Evolutionary conservation across 495 filamentous ascomycete genomes (phyloP), one percentile per base, ranked within the genome.

Genomic region (Zalerion maritima): DNA sequence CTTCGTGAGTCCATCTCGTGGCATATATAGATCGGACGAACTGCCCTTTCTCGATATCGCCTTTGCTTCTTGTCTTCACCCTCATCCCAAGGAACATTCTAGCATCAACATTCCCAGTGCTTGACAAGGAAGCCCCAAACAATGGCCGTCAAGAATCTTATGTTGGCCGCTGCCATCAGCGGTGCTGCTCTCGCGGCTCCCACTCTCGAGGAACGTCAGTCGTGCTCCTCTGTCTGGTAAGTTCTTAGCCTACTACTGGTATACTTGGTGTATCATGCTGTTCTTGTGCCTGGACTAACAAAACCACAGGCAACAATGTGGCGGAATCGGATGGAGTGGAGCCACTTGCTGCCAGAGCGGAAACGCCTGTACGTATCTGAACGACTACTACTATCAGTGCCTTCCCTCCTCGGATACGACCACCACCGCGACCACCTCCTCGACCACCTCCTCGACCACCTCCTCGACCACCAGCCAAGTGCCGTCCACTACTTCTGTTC

Each of bases 351-450:
- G 67, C 31, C 41, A 31, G 1, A 38, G 56, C 2, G 52, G 57
- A 29, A 60, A 50, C 24, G 45, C 46, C 27, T 71, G 67, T 45
- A 42, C 44, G 22, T 43, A 38, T 19, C 39, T 45, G 26, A 67
- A 62, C 36, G 29, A 44, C 5, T 71, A 47, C 28, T 71, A 71
- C 42, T 54, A 43, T 5, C 64, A 69, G 44, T 69, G 64, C 41
- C 23, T 65, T 15, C 54, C 54, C 10, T 31, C 34, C 21, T 33
- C 17, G 22, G 26, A 39, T 21, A 40, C 40, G n/a, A 32, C 40
- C 10, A 32, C 31, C 13, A 27, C 26, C 19, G 19, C 30, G 17
- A 24, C 37, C 3, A 40, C 19, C 15, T 34, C 28, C 14, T 25
- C 27, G 6, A 36, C 15, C 11, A 17, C 33, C 7, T 23, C 21